Conservation (phyloP, 2,329 filamentous ascomycete species). For the Sporothrix brunneoviolacea region DNA sequence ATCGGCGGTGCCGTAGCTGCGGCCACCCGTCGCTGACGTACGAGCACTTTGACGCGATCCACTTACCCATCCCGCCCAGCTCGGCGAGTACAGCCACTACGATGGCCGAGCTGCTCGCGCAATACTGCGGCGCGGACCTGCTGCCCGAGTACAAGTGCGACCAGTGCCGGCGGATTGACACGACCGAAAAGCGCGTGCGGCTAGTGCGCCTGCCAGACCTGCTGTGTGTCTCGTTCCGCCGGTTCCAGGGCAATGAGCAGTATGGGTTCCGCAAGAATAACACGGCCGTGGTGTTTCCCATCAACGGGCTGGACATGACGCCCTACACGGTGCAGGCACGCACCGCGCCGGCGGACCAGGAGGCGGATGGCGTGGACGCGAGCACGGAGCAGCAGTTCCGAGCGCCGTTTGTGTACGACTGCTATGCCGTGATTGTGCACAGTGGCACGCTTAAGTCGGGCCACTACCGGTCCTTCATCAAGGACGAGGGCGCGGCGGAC, state of each 20-base stretch:
- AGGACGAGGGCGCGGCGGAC: conserved; percentile 39
- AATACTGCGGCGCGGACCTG: conserved; percentile 61
- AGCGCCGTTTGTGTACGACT: conserved; percentile 68
- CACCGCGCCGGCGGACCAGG: conserved; percentile 3
- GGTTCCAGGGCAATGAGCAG: conserved; percentile 34
- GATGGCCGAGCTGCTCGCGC: conserved; percentile 58
- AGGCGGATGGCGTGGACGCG: conserved; percentile 24
- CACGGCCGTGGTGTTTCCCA: conserved; percentile 67
- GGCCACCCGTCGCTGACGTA: conserved; percentile 42
- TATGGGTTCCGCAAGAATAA: conserved; percentile 53
- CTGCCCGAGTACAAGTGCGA: conserved; percentile 68
- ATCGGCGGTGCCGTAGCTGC: conserved; percentile 59
- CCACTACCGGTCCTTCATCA: conserved; percentile 72
- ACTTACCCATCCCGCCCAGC: conserved; percentile 33
- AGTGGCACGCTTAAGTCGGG: conserved; percentile 63
- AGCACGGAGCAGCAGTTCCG: conserved; percentile 28
- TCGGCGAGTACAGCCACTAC: conserved; percentile 23
- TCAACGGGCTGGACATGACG: conserved; percentile 57
- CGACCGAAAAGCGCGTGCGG: conserved; percentile 63
- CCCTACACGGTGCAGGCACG: conserved; percentile 30
- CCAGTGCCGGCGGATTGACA: conserved; percentile 60
- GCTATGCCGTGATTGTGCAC: conserved; percentile 80
- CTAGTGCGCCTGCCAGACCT: conserved; percentile 74
- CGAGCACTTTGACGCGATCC: conserved; percentile 48
- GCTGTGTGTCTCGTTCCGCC: conserved; percentile 71